Base-by-base conservation (phyloP, 768 basidiomycete species). In the Lactarius tabidus region DNA sequence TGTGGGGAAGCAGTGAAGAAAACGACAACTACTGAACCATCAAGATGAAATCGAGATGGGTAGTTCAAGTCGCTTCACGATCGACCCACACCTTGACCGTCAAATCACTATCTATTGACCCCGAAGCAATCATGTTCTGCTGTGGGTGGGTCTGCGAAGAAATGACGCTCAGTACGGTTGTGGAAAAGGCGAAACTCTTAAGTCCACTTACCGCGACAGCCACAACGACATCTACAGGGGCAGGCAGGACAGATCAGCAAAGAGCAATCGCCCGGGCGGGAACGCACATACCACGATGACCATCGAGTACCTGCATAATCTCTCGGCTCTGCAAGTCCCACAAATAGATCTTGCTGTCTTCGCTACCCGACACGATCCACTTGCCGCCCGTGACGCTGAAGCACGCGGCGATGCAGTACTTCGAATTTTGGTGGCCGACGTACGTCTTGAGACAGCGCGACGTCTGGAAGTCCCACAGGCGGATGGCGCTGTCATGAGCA, bases 391-490 rank as follows among this genome's bases (percentile, higher is more conserved):
- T 93, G 15, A 90, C 89, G 68, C 87, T 89, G 77, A 93, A 92
- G 74, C 88, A 90, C 2, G 91, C 85, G 28, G 87, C 85, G 71
- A 93, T 88, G 70, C 91, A 95, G 71, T 87, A 96, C 74, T 89
- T 90, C 29, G 85, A 78, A 75, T 95, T 96, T 18, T 78, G 77
- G 73, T 96, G 94, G 1, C 94, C 93, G 6, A 79, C 80, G 75
- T 95, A 94, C 1, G 95, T 94, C 77, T 98, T 98, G 28, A 98
- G 77, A 70, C 91, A 92, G 61, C 91, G 88, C 0, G 91, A 89
- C 0, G 89, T 90, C 67, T 95, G 92, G 74, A 94, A 96, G 72
- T 97, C 93, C 95, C 96, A 98, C 5, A 99, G 79, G 1, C 96
- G 88, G 68, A 98, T 93, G 0, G 90, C 89, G 64, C 88, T 93